These are phyloP conservation scores for Amaranthus cruentus DNA, from an alignment of 148 eudicot genomes.

Conservation along the genomic window DNA sequence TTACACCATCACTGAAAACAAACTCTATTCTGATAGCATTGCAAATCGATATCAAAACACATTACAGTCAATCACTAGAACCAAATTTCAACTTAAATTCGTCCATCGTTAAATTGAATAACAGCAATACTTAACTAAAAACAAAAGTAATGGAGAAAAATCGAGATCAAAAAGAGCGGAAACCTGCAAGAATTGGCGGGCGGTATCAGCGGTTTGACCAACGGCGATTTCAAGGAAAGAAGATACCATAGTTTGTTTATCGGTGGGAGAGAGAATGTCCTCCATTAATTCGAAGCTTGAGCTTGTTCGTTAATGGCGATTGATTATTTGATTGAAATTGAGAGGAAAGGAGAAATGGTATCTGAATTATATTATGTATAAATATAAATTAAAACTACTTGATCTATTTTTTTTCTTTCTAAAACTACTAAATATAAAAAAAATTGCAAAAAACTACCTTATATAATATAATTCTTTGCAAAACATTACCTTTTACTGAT, in stretches of 20 bases:
- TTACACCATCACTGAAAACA: no score
- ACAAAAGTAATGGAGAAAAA: neutral
- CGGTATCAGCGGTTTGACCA: conserved; percentile 77
- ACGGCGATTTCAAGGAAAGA: conserved; percentile 89
- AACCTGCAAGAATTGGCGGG: conserved; percentile 85
- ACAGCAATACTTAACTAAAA: neutral
- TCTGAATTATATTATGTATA: neutral
- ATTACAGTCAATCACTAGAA: no score
- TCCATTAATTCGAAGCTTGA: conserved; percentile 34
- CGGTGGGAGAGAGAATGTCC: conserved; percentile 36
- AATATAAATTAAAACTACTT: no score
- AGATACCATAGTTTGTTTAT: conserved; percentile 56
- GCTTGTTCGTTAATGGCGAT: conserved; percentile 5
- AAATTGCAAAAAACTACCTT: no score
- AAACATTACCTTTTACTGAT: no score
- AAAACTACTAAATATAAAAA: no score
- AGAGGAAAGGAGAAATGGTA: neutral
- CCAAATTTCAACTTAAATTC: no score
- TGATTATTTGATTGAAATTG: neutral
- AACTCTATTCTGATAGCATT: no score
- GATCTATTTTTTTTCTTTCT: no score
- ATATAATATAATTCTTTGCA: no score
- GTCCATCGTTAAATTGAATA: no score
- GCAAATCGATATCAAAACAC: no score
- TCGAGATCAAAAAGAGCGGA: neutral